Conservation (phyloP, 176 grass and related monocot genomes). For the Chloris gayana region DNA sequence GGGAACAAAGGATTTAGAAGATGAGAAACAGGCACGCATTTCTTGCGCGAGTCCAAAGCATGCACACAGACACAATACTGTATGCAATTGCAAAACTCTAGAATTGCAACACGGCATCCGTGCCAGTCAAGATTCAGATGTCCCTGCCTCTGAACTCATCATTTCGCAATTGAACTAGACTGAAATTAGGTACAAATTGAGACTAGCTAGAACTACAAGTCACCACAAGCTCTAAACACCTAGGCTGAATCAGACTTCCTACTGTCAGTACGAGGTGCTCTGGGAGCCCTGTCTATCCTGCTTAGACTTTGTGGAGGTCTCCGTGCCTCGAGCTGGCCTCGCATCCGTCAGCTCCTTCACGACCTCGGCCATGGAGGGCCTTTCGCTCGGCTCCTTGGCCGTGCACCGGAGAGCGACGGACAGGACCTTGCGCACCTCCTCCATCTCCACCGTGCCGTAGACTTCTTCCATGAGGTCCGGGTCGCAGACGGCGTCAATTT, state of each 20-base stretch:
- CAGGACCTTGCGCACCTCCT: conserved; percentile 56
- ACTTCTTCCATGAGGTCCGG: conserved; percentile 54
- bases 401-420: conserved; percentile 57
- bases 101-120: not conserved
- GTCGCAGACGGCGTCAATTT: conserved; percentile 57
- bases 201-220: not conserved
- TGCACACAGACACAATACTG: not conserved
- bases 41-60: not conserved
- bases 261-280: not conserved
- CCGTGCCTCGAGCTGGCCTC: not conserved
- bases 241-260: not conserved
- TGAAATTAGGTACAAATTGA: not conserved
- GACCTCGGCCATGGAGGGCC: conserved; percentile 63
- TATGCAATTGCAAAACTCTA: not conserved
- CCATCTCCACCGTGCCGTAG: conserved; percentile 48
- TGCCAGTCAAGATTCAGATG: too few species aligned
- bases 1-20: not conserved
- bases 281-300: not conserved
- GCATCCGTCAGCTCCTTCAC: conserved; percentile 58
- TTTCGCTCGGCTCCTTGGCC: conserved; percentile 30
- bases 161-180: not conserved
- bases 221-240: not conserved
- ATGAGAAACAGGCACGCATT: not conserved
- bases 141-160: not conserved
- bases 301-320: conserved; percentile 25